phyloP scores from a whole-genome alignment of 306 rosid species.

The Lablab purpureus region DNA sequence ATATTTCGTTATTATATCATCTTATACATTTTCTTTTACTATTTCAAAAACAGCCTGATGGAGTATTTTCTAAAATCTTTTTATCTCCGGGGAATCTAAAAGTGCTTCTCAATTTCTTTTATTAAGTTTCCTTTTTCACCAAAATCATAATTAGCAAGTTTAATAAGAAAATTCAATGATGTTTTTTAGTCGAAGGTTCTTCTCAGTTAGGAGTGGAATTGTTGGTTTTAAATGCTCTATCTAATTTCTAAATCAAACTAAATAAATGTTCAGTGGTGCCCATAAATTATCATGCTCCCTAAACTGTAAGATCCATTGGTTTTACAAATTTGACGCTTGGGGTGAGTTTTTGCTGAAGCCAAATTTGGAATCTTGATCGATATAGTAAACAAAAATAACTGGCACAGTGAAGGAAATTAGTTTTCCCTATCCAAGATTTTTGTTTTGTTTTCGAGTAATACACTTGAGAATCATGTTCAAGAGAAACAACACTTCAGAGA shows the following conservation, averaged over 20 bases:
- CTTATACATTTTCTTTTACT: too few species aligned
- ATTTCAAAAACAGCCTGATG: too few species aligned
- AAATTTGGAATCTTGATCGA: neutral
- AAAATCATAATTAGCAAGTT: neutral
- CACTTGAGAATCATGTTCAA: neutral
- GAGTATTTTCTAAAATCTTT: too few species aligned
- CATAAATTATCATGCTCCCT: neutral
- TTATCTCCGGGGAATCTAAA: too few species aligned
- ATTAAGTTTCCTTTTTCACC: neutral
- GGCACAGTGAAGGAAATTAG: neutral
- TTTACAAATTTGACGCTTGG: neutral
- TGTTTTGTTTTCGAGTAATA: neutral
- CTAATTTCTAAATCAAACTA: neutral
- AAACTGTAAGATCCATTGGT: neutral
- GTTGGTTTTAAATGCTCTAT: neutral
- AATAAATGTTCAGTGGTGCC: neutral
- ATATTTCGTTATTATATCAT: too few species aligned
- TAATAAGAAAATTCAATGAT: neutral
- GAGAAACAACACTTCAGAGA: conserved; percentile 34
- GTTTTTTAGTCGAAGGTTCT: neutral
- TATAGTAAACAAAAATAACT: neutral
- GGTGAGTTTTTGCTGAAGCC: neutral
- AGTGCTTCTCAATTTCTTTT: too few species aligned
- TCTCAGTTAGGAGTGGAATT: neutral
- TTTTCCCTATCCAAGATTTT: neutral